phyloP scores from a whole-genome alignment of 768 basidiomycete species.

The Boletellus ananas region DNA sequence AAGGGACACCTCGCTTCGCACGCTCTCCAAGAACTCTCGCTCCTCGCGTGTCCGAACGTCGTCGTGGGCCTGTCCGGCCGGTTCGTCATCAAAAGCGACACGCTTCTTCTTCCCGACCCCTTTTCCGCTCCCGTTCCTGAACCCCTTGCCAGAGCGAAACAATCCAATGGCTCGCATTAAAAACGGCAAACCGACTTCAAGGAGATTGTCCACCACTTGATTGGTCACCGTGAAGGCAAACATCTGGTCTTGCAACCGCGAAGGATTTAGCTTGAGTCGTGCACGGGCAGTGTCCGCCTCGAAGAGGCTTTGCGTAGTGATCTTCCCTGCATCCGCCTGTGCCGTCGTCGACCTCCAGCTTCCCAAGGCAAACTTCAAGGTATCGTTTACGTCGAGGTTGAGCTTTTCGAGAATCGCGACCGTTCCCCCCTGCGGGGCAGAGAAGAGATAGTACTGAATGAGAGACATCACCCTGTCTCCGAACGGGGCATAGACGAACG shows the following conservation, averaged over 20 bases:
- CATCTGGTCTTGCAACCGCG: conserved; percentile 83
- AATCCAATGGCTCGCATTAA: conserved; percentile 56
- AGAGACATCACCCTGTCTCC: conserved; percentile 77
- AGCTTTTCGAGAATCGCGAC: conserved; percentile 20
- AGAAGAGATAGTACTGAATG: conserved; percentile 34
- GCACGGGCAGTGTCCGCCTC: conserved; percentile 49
- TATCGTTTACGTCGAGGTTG: conserved; percentile 25
- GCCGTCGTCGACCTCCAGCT: conserved; percentile 6
- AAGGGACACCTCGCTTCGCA: conserved; percentile 71
- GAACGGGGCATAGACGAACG: conserved; percentile 94
- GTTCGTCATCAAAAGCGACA: conserved; percentile 69
- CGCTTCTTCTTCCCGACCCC: conserved; percentile 51
- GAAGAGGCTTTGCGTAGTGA: conserved; percentile 37
- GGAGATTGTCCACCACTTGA: conserved; percentile 74
- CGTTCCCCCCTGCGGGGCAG: conserved; percentile 11
- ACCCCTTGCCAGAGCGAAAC: conserved; percentile 44
- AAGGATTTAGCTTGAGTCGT: conserved; percentile 58
- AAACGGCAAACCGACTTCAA: conserved; percentile 80
- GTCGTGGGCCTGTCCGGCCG: conserved; percentile 25
- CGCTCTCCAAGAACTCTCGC: conserved; percentile 71
- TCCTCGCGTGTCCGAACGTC: conserved; percentile 52
- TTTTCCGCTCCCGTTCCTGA: conserved; percentile 22
- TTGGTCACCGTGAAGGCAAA: conserved; percentile 91
- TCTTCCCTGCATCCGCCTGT: conserved; percentile 8
- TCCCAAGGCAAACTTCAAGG: conserved; percentile 29